Percentiles rank a stretch among this genome's conserved stretches.
phyloP scores from a whole-genome alignment of 1,139 yeast species.

The Geotrichum carabidarum region DNA sequence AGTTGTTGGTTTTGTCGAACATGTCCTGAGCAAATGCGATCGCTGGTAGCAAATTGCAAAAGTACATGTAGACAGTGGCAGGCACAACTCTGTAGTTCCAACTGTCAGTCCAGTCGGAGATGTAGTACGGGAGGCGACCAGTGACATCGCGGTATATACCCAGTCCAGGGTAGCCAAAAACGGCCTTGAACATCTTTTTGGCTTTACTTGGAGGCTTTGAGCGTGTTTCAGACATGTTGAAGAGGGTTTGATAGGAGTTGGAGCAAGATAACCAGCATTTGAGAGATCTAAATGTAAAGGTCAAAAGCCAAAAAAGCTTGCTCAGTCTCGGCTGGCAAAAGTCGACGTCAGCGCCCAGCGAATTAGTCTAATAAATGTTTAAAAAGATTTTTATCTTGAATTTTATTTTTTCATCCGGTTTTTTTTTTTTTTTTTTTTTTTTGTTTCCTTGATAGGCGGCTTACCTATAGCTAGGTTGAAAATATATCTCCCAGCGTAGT shows the following conservation, averaged over 20 bases:
- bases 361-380: too few relatives aligned
- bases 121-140: conserved; percentile 59
- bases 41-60: conserved; percentile 87
- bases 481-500: too few relatives aligned
- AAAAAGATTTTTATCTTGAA: too few relatives aligned
- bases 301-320: too few relatives aligned
- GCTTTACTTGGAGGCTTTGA: neutral
- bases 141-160: conserved; percentile 57
- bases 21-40: conserved; percentile 95
- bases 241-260: neutral
- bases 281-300: too few relatives aligned
- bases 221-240: neutral
- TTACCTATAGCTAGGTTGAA: too few relatives aligned
- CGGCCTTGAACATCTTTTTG: conserved; percentile 3
- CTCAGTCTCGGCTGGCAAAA: too few relatives aligned
- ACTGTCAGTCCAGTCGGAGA: conserved; percentile 77
- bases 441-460: too few relatives aligned
- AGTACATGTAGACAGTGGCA: conserved; percentile 71
- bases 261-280: too few relatives aligned
- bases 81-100: conserved; percentile 87
- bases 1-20: conserved; percentile 78
- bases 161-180: conserved; percentile 41
- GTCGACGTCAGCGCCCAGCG: too few relatives aligned
- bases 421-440: too few relatives aligned
- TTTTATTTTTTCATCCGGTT: too few relatives aligned